Evolutionary conservation across 768 basidiomycete species (phyloP).

Genomic region (Termitomyces sp.): DNA sequence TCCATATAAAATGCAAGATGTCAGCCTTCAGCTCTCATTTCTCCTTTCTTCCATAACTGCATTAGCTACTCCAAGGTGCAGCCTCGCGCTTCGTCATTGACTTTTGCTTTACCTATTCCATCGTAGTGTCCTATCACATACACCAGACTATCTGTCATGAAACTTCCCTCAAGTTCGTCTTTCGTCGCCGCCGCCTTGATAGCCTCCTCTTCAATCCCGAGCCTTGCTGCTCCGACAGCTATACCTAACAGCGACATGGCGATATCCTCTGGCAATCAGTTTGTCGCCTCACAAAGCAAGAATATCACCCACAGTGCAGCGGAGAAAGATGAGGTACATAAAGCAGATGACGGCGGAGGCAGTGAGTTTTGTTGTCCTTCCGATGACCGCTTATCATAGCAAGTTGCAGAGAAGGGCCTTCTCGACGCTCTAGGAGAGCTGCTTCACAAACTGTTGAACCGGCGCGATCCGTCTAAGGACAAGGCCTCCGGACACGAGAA

Average conservation of each 20-base stretch:
- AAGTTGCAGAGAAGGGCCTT: not conserved
- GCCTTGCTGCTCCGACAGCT: constrained; percentile 40
- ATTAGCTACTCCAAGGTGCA: not conserved
- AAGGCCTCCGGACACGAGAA: not conserved
- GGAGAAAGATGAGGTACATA: constrained; percentile 5
- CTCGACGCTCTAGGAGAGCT: not conserved
- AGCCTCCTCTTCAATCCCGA: constrained; percentile 47
- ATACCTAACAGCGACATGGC: constrained; percentile 26
- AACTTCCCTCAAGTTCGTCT: constrained; percentile 45
- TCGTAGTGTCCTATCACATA: not conserved
- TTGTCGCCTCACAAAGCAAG: constrained; percentile 14
- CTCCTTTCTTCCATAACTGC: constrained; percentile 15
- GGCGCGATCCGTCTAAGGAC: not conserved
- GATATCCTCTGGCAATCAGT: constrained; percentile 21
- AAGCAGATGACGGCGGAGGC: not conserved
- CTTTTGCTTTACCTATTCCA: not conserved
- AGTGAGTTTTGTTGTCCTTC: not conserved
- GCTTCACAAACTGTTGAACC: not conserved
- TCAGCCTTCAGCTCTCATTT: constrained; percentile 5
- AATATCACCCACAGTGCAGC: constrained; percentile 9
- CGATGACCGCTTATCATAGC: not conserved
- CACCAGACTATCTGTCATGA: constrained; percentile 31
- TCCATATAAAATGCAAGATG: constrained; percentile 4
- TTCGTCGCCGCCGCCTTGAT: constrained; percentile 46
- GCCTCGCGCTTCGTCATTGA: not conserved